A percentile compares a stretch with the other conserved stretches of the same genome.
Conservation (phyloP, 495 filamentous ascomycete species). For the Daldinia childiae region DNA sequence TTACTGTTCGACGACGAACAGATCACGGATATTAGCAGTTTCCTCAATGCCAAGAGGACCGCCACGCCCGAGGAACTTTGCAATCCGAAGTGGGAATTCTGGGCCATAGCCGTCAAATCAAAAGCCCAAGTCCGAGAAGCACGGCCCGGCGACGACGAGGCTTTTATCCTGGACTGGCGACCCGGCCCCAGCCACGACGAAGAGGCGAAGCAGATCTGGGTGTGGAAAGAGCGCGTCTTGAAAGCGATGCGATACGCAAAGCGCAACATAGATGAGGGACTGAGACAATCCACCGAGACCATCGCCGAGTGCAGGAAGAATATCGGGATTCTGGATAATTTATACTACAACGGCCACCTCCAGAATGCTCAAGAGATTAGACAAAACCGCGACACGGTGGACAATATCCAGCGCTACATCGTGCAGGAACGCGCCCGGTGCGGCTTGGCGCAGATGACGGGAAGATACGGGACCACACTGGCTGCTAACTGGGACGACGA, state of each 20-base stretch:
- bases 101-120: background rate
- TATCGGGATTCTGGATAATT: background rate
- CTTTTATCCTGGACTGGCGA: slow-evolving; percentile 11
- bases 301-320: background rate
- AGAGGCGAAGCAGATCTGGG: slow-evolving; percentile 5
- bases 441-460: slow-evolving; percentile 14
- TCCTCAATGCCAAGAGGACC: background rate
- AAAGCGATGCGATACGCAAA: background rate
- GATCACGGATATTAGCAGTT: background rate
- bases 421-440: slow-evolving; percentile 4
- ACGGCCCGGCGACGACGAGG: no score
- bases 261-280: background rate
- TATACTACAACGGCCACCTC: background rate
- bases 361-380: no score
- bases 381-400: slow-evolving; percentile 4
- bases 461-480: background rate
- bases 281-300: no score
- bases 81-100: slow-evolving; percentile 15
- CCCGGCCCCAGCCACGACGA: background rate
- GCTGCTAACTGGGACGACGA: slow-evolving; percentile 9
- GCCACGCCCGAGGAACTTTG: background rate
- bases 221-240: slow-evolving; percentile 6
- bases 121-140: background rate
- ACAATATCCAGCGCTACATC: background rate
- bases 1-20: background rate